Evolutionary conservation across 345 rosid species (phyloP).

Genomic region (Euclidium syriacum): DNA sequence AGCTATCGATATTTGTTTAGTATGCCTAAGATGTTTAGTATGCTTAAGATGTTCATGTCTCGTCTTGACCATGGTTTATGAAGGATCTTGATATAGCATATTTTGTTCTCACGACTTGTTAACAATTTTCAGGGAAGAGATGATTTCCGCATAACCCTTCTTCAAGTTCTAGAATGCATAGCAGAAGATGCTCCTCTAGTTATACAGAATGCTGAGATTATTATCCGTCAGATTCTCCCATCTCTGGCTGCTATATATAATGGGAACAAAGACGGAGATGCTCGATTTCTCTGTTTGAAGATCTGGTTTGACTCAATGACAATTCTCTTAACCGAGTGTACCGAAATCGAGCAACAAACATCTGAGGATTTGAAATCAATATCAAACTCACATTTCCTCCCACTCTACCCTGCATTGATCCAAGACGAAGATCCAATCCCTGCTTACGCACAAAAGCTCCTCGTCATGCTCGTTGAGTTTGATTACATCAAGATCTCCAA

Average conservation of each 20-base stretch:
- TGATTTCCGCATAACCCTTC: slow-evolving; percentile 89
- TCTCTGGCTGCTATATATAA: slow-evolving; percentile 69
- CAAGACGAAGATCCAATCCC: slow-evolving; percentile 99
- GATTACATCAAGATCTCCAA: slow-evolving; percentile 62
- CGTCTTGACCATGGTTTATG: too few relatives aligned
- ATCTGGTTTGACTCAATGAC: slow-evolving; percentile 82
- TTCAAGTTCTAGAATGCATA: slow-evolving; percentile 71
- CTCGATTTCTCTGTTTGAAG: slow-evolving; percentile 86
- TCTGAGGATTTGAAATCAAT: slow-evolving; percentile 58
- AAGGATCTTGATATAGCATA: neutral
- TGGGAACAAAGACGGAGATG: slow-evolving; percentile 91
- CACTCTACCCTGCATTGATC: slow-evolving; percentile 83
- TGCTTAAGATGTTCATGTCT: too few relatives aligned
- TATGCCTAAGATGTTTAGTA: neutral
- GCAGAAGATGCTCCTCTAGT: slow-evolving; percentile 64
- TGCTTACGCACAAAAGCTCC: slow-evolving; percentile 91
- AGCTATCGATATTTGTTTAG: neutral
- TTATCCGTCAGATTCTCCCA: slow-evolving; percentile 69
- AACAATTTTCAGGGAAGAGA: slow-evolving; percentile 68
- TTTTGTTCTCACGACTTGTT: neutral
- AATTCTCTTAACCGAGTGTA: slow-evolving; percentile 60
- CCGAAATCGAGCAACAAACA: slow-evolving; percentile 44
- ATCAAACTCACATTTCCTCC: slow-evolving; percentile 81
- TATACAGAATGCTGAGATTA: slow-evolving; percentile 48
- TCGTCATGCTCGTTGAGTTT: slow-evolving; percentile 85